Evolutionary conservation across 306 rosid species (phyloP).

Genomic region (Arachis stenosperma): DNA sequence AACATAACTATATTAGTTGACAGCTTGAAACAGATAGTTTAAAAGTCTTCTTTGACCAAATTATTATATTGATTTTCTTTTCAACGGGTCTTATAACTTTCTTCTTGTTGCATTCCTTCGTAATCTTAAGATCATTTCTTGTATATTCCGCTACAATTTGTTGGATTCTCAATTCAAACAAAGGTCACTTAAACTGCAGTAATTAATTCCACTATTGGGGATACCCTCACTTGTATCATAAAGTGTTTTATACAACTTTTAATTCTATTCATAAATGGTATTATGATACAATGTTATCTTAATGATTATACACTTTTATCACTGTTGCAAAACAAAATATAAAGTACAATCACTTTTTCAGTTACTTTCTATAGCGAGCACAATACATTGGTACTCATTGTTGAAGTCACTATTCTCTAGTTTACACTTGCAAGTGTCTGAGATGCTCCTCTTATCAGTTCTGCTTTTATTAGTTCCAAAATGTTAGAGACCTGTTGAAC

Average conservation of each 20-base stretch:
- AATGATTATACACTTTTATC: background rate
- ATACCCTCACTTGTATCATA: too few relatives aligned
- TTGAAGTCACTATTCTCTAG: background rate
- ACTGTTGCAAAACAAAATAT: background rate
- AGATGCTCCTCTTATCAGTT: constrained; percentile 42
- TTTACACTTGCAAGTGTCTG: background rate
- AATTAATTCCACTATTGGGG: too few relatives aligned
- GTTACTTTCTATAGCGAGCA: too few relatives aligned
- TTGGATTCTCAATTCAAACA: too few relatives aligned
- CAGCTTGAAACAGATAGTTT: too few relatives aligned
- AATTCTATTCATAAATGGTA: too few relatives aligned
- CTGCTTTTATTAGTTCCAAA: constrained; percentile 55
- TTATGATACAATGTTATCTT: too few relatives aligned
- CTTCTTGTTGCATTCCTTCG: too few relatives aligned
- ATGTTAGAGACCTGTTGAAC: constrained; percentile 57
- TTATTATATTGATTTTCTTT: background rate
- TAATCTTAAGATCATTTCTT: too few relatives aligned
- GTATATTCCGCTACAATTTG: too few relatives aligned
- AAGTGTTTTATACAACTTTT: too few relatives aligned
- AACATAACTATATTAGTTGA: background rate
- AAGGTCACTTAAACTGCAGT: too few relatives aligned
- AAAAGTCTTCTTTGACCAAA: background rate
- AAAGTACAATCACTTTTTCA: background rate
- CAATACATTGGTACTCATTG: background rate
- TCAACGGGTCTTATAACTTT: background rate